Evolutionary conservation across 2,329 filamentous ascomycete genomes (phyloP).

Genomic region (Sordariomycetes sp.): DNA sequence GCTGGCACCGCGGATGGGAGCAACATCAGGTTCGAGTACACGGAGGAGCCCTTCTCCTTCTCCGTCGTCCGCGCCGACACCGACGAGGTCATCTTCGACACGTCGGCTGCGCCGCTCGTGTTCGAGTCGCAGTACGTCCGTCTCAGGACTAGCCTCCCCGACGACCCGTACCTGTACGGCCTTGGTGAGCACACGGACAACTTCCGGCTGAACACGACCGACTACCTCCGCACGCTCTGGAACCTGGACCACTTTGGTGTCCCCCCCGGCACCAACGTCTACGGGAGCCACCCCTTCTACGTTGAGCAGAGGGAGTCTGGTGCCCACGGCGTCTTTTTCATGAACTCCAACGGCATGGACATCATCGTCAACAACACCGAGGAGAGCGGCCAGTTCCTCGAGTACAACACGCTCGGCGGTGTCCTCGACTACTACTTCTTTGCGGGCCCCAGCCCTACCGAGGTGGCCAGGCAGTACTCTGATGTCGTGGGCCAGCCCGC

Average conservation of each 20-base stretch:
- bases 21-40: conserved; percentile 27
- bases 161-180: conserved; percentile 57
- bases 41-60: conserved; percentile 47
- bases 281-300: conserved; percentile 59
- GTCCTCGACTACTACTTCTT: conserved; percentile 57
- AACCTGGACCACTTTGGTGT: conserved; percentile 48
- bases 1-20: conserved; percentile 9
- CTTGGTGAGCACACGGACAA: conserved; percentile 62
- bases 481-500: conserved; percentile 38
- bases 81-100: conserved; percentile 47
- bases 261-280: conserved; percentile 50
- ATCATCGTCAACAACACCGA: conserved; percentile 52
- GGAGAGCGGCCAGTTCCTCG: conserved; percentile 48
- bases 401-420: conserved; percentile 64
- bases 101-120: conserved; percentile 46
- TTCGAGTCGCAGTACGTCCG: conserved; percentile 65
- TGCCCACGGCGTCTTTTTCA: conserved; percentile 51
- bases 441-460: conserved; percentile 38
- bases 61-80: conserved; percentile 25
- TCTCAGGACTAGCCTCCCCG: conserved; percentile 52
- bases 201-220: conserved; percentile 48
- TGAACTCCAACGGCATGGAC: conserved; percentile 62
- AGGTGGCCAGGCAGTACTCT: conserved; percentile 42
- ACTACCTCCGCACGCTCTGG: conserved; percentile 58
- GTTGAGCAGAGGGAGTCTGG: conserved; percentile 48